Base-by-base conservation (phyloP, 768 basidiomycete species). In the Leccinum sublutescens region DNA sequence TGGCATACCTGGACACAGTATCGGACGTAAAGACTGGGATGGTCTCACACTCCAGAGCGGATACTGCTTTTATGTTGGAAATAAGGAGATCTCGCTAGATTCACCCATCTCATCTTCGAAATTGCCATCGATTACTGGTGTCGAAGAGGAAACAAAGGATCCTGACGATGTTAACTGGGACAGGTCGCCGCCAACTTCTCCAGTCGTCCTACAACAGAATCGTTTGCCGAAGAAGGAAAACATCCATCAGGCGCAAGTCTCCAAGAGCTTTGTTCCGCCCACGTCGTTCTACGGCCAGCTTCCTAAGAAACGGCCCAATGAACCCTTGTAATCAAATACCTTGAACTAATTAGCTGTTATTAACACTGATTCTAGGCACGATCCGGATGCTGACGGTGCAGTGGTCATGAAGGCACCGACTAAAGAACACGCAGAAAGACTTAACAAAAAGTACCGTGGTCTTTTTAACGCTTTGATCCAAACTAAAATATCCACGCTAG, bases 391-490 rank as follows among this genome's bases (percentile, higher is more conserved):
- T 1, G 83, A 86, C 54, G 88, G 83, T 4, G 94, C 95, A 0
- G 75, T 98, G 8, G 88, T 98, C 5, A 91, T 99, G 93, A 89
- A 87, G 64, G 74, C 81, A 5, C 93, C 94, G 0, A 83, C 80
- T 9, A 79, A 83, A 59, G 84, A 83, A 31, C 88, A 93, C 62
- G 82, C 84, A 33, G 78, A 79, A 48, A 81, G 77, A 64, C 85
- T 80, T 67, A 93, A 92, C 71, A 87, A 84, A 70, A 88, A 85
- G 91, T 92, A 54, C 1, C 1, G 4, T 38, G 11, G 43, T 47
- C 21, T 70, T 56, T 49, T 43, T 50, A 3, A 38, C 50, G n/a
- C n/a, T 53, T 47, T 52, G 40, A 55, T 34, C 33, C 21, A 19
- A 43, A 40, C 48, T 66, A 38, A 56, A 56, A 3, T 38, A 34